A percentile compares a stretch with the other conserved stretches of the same genome.
Evolutionary conservation across 2,329 filamentous ascomycete species (phyloP).

Genomic region (Apiospora pterosperma): DNA sequence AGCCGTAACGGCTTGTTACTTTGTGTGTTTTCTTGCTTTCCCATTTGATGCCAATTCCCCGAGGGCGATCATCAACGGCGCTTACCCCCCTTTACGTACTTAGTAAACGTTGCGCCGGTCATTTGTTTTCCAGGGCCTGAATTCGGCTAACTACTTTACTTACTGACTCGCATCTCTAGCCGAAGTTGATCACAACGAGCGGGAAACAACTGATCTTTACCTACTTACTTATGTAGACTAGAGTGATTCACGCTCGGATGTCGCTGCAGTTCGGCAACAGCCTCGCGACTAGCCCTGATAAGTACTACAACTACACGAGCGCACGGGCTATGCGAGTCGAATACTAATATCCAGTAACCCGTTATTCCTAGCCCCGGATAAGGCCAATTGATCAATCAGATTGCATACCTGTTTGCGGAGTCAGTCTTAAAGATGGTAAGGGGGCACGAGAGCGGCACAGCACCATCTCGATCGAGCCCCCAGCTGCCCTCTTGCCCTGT

Average conservation of each 20-base stretch:
- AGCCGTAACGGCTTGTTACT: constrained; percentile 1
- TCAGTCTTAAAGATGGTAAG: background rate
- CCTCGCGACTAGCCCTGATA: no score
- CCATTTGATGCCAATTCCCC: background rate
- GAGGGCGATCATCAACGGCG: background rate
- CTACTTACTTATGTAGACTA: no score
- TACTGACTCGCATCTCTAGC: background rate
- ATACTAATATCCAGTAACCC: no score
- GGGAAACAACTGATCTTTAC: background rate
- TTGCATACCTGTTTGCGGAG: background rate
- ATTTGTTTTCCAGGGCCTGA: background rate
- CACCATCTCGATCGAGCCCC: background rate
- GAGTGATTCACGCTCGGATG: no score
- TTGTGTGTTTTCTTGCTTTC: background rate
- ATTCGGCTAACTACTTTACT: no score
- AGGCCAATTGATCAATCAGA: constrained; percentile 1
- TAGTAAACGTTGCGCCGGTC: background rate
- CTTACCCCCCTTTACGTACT: no score
- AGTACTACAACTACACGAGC: no score
- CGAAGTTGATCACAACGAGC: background rate
- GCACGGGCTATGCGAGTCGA: no score
- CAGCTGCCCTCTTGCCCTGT: background rate
- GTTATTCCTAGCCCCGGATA: no score
- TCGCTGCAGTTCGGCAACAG: no score
- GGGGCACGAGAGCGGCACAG: background rate